Conservation (phyloP, 257 asterid genomes). For the Anisodus acutangulus region DNA sequence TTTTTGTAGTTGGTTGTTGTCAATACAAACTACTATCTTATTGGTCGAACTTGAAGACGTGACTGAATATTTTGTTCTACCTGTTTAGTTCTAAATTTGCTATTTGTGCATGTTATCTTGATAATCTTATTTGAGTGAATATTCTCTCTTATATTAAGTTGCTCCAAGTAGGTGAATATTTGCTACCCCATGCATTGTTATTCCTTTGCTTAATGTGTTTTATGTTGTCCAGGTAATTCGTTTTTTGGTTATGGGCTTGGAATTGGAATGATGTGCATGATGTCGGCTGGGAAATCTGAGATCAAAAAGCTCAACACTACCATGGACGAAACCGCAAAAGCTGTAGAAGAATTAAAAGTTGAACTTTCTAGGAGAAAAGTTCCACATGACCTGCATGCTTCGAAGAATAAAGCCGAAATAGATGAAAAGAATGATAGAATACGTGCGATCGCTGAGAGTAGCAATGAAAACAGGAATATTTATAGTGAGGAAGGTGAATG, state of each 20-base stretch:
- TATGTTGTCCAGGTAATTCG: slow-evolving; percentile 51
- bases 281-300: slow-evolving; percentile 76
- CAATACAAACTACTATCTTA: neutral
- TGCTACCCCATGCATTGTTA: neutral
- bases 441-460: neutral
- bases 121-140: neutral
- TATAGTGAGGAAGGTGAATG: slow-evolving; percentile 45
- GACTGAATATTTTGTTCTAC: neutral
- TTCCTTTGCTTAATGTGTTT: neutral
- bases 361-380: slow-evolving; percentile 55
- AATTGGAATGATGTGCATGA: slow-evolving; percentile 74
- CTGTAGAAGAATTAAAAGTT: slow-evolving; percentile 63
- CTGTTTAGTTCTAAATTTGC: neutral
- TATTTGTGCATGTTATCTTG: neutral
- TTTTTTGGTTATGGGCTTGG: slow-evolving; percentile 70
- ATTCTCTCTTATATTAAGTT: neutral
- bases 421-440: slow-evolving; percentile 9
- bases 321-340: slow-evolving; percentile 63
- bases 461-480: slow-evolving; percentile 30
- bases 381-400: slow-evolving; percentile 24
- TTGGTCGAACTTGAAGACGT: neutral
- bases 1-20: neutral
- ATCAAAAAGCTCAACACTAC: slow-evolving; percentile 55
- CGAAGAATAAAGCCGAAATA: slow-evolving; percentile 32
- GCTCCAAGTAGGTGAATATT: neutral